phyloP scores from a whole-genome alignment of 441 rosid genomes.

The Gossypium lobatum region DNA sequence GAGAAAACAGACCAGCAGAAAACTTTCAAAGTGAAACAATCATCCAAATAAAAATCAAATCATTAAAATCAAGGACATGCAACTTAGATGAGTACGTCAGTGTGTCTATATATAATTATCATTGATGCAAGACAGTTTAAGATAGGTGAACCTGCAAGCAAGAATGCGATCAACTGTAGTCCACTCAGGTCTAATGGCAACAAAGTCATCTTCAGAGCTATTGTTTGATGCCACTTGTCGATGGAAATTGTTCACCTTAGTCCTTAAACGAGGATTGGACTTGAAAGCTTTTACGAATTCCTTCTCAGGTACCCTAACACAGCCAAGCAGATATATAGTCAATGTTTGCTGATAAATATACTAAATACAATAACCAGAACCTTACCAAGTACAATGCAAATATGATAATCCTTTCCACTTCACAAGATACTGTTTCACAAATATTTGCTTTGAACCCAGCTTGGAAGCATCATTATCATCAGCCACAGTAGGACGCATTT shows the following conservation, averaged over 20 bases:
- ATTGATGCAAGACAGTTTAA: constrained; percentile 14
- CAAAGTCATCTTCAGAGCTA: constrained; percentile 75
- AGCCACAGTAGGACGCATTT: constrained; percentile 91
- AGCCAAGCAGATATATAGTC: constrained; percentile 14
- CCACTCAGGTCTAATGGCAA: constrained; percentile 97
- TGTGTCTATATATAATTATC: background rate
- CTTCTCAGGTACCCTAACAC: constrained; percentile 84
- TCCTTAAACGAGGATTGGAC: constrained; percentile 83
- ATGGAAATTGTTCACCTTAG: constrained; percentile 87
- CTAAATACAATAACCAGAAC: constrained; percentile 7
- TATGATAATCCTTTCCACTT: constrained; percentile 99
- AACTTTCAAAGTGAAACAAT: constrained; percentile 3
- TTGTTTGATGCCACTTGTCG: constrained; percentile 63
- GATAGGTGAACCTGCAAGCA: constrained; percentile 65
- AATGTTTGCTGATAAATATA: background rate
- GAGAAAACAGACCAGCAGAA: background rate
- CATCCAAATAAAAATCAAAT: background rate
- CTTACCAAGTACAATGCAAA: constrained; percentile 95
- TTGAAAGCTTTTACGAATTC: constrained; percentile 90
- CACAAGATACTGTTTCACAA: constrained; percentile 93
- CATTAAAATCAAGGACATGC: background rate
- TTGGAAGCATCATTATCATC: constrained; percentile 59
- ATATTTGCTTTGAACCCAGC: constrained; percentile 66
- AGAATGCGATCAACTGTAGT: constrained; percentile 96
- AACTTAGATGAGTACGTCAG: background rate